Conservation (phyloP, 495 filamentous ascomycete genomes). For the Tuber borchii region DNA sequence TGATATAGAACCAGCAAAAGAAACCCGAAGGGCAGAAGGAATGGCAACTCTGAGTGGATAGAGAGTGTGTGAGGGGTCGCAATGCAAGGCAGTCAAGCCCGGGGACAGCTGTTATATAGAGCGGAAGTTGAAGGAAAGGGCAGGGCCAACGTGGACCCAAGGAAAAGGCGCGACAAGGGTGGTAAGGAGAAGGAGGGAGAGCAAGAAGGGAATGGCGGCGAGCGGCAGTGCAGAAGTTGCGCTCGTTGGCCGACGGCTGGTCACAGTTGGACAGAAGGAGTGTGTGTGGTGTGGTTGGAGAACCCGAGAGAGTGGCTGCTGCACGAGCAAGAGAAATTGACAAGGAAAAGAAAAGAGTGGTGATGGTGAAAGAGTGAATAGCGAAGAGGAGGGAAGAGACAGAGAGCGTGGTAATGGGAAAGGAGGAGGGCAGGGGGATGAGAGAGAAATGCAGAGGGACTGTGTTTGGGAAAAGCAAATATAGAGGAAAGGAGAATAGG, state of each 20-base stretch:
- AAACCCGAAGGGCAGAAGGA: conserved; percentile 33
- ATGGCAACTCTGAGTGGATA: conserved; percentile 34
- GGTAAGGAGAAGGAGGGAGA: conserved; percentile 15
- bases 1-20: conserved; percentile 26
- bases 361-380: background rate
- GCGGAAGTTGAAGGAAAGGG: conserved; percentile 20
- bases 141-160: conserved; percentile 36
- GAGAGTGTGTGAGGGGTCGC: conserved; percentile 15
- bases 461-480: background rate
- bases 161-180: conserved; percentile 21
- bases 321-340: conserved; percentile 8
- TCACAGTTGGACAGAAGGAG: conserved; percentile 12
- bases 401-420: conserved; percentile 7
- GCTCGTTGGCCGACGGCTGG: conserved; percentile 2
- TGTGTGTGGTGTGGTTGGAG: conserved; percentile 11
- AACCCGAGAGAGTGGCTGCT: conserved; percentile 19
- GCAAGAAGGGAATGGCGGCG: conserved; percentile 15
- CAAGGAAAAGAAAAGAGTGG: background rate
- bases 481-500: background rate
- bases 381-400: background rate
- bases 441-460: conserved; percentile 4
- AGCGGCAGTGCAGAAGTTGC: conserved; percentile 17
- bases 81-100: conserved; percentile 16
- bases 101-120: conserved; percentile 28
- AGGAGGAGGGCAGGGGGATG: conserved; percentile 7